Conservation (phyloP, 192 early-diverging fungal species). For the Rhizoclosmatium sp. region DNA sequence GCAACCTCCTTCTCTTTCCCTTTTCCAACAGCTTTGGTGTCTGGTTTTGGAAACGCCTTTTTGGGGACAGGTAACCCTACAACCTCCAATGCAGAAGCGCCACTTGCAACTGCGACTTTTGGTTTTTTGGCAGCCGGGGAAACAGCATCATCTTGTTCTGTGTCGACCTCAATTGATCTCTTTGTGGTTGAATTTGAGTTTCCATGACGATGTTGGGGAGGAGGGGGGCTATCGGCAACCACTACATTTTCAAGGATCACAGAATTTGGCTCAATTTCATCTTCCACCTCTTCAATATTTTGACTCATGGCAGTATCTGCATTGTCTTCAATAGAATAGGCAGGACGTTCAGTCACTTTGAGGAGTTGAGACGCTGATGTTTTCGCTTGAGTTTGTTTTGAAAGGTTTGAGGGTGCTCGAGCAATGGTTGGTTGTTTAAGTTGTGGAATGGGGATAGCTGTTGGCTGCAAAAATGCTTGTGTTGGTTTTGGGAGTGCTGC, state of each 20-base stretch:
- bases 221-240: too few relatives aligned
- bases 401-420: neutral
- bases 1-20: neutral
- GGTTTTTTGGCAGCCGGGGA: neutral
- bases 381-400: too few relatives aligned
- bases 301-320: neutral
- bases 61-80: neutral
- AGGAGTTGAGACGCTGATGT: neutral
- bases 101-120: neutral
- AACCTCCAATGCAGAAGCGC: neutral
- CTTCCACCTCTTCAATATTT: neutral
- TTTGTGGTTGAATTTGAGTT: too few relatives aligned
- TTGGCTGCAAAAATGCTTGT: neutral
- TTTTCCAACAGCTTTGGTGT: neutral
- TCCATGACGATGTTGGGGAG: too few relatives aligned
- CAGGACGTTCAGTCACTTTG: slow-evolving; percentile 5
- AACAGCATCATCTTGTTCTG: too few relatives aligned
- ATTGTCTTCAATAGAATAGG: slow-evolving; percentile 7
- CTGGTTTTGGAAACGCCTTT: neutral
- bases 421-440: neutral
- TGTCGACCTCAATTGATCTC: too few relatives aligned
- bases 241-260: neutral
- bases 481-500: too few relatives aligned
- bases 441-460: neutral
- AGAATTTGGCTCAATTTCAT: neutral